Conservation (phyloP, 345 rosid genomes). For the Mercurialis annua region DNA sequence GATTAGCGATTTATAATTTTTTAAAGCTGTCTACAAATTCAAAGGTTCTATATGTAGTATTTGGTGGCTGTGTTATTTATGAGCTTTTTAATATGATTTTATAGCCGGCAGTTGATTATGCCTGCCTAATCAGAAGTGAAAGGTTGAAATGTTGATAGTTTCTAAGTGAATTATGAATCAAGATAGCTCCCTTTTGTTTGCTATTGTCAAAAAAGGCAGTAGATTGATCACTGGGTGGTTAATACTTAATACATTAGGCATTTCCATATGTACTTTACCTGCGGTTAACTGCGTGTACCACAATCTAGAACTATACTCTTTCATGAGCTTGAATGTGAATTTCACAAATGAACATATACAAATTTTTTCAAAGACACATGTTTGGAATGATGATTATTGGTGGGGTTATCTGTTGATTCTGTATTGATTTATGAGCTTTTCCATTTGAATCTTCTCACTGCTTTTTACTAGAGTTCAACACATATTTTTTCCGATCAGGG, state of each 20-base stretch:
- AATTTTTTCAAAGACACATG: background rate
- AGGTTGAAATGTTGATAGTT: no score
- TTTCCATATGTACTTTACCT: background rate
- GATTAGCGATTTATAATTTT: no score
- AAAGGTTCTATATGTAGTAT: no score
- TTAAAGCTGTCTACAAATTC: no score
- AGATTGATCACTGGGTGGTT: background rate
- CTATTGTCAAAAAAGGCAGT: background rate
- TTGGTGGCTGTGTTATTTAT: no score
- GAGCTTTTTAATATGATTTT: no score
- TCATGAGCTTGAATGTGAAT: background rate
- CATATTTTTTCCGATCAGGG: background rate
- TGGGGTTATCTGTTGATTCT: background rate
- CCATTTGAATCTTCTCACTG: background rate
- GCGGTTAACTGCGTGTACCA: background rate
- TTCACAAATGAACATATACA: background rate
- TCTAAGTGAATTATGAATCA: background rate
- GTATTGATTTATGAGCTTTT: background rate
- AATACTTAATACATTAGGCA: constrained; percentile 1
- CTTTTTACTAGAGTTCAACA: background rate
- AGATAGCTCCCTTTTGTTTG: background rate
- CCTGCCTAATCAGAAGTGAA: no score
- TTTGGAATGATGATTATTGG: background rate
- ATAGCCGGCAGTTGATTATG: no score
- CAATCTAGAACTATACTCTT: background rate